Evolutionary conservation across 257 asterid species (phyloP), one percentile per base, ranked within the genome.

Genomic region (Petrea volubilis): DNA sequence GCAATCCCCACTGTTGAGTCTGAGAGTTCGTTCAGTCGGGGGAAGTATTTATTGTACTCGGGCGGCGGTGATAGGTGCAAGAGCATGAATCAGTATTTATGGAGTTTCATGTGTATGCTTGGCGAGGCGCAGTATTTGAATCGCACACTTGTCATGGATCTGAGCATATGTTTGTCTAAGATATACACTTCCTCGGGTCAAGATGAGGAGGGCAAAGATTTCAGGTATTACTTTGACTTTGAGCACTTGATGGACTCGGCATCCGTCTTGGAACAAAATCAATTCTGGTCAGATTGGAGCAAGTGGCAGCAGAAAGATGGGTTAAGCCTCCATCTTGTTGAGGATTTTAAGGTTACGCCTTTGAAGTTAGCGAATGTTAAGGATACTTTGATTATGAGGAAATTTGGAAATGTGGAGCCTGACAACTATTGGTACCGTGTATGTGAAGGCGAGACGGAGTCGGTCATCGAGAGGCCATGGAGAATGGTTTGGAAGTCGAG

Each of bases 1-100:
- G 77, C 93, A 0, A 94, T 94, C 55, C 98, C 98, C 6, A 74
- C 79, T 34, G 86, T 81, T 20, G 96, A 91, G 76, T 79, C 97
- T 0, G 96, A 91, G 78, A 80, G 86, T 6, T 85, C 93, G 1
- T 94, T 94, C 43, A 67, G 91, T 41, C 80, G n/a, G 11, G 85
- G 86, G 0, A 94, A 89, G 87, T 94, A 88, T 75, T 77, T 94
- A 85, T 24, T 91, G 50, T 94, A 94, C 59, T 73, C 88, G 14
- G 93, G 93, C 12, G 92, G 99, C 3, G 99, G 99, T 27, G 99
- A 94, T 74, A 86, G 92, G 80, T 94, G 99, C 70, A 94, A 94
- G 91, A 91, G 93, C 86, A 94, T 94, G 98, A 75, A 82, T 63
- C 99, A 94, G 10, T 94, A 89, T 76, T 71, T 94, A 25, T 94